Conservation (phyloP, 2,329 filamentous ascomycete species). For the Neurospora sp. region DNA sequence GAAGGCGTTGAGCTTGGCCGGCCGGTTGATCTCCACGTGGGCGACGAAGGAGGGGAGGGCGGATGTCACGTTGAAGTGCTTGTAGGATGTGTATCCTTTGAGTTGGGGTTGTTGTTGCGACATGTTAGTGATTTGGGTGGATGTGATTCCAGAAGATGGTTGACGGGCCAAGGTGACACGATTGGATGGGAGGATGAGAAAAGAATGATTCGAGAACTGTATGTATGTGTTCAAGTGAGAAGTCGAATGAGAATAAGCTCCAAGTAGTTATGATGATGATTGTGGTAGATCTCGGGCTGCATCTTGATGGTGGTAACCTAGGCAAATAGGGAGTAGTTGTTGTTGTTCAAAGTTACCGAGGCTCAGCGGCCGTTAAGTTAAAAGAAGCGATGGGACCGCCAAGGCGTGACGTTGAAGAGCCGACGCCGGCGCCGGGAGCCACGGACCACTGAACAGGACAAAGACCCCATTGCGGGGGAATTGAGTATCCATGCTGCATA, state of each 20-base stretch:
- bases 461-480: not conserved
- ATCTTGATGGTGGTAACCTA: not conserved
- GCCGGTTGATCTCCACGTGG: slow-evolving; percentile 87
- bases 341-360: not conserved
- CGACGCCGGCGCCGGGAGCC: not conserved
- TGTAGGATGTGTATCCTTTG: slow-evolving; percentile 36
- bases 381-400: not conserved
- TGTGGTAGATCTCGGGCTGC: not conserved
- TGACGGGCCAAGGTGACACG: not conserved
- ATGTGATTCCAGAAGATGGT: not conserved
- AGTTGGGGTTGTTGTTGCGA: slow-evolving; percentile 8
- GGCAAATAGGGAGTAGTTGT: not conserved
- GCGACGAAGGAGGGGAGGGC: slow-evolving; percentile 60
- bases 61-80: slow-evolving; percentile 65
- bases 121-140: slow-evolving; percentile 3
- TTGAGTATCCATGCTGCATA: not conserved
- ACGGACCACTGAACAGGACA: not conserved
- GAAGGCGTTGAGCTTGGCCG: slow-evolving; percentile 83
- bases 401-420: not conserved
- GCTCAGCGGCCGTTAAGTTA: not conserved
- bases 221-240: not conserved
- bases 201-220: not conserved
- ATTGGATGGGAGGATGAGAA: not conserved
- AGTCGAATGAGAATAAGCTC: not conserved
- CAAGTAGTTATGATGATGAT: not conserved